Evolutionary conservation across 768 basidiomycete species (phyloP).

Genomic region (Boletus rufocinnamomeus): DNA sequence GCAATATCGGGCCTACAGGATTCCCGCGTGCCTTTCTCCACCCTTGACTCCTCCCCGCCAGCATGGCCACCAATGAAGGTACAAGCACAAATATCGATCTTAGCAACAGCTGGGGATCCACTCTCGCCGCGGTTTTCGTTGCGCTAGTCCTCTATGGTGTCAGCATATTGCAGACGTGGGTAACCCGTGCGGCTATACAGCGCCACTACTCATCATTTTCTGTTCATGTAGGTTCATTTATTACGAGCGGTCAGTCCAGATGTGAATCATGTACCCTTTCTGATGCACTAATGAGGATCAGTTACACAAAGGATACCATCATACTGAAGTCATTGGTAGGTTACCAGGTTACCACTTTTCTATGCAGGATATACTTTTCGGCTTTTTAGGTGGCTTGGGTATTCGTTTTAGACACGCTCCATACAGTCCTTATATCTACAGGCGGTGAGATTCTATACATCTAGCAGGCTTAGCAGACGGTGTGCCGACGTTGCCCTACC

Average conservation of each 20-base stretch:
- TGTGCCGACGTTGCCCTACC: not conserved
- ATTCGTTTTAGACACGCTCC: conserved; percentile 22
- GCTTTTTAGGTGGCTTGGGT: conserved; percentile 23
- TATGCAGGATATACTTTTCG: not conserved
- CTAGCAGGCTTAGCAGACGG: not conserved
- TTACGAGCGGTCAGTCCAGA: conserved; percentile 26
- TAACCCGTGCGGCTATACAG: not conserved
- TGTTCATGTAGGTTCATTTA: conserved; percentile 24
- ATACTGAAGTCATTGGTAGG: conserved; percentile 21
- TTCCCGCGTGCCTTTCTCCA: not conserved
- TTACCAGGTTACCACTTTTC: not conserved
- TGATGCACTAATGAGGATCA: conserved; percentile 12
- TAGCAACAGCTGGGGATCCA: conserved; percentile 27
- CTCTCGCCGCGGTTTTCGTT: conserved; percentile 21
- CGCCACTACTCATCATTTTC: not conserved
- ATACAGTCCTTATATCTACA: conserved; percentile 18
- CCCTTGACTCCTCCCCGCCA: not conserved
- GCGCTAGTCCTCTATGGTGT: conserved; percentile 28
- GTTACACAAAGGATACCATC: conserved; percentile 14
- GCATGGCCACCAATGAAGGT: conserved; percentile 15
- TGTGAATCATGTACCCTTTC: not conserved
- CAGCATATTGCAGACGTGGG: conserved; percentile 30
- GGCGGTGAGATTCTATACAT: conserved; percentile 16
- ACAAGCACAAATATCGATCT: conserved; percentile 7
- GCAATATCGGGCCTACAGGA: not conserved